Percentiles rank a stretch among this genome's conserved stretches.
phyloP scores from a whole-genome alignment of 2,329 filamentous ascomycete species.

The Calonectria pseudoturangicola region DNA sequence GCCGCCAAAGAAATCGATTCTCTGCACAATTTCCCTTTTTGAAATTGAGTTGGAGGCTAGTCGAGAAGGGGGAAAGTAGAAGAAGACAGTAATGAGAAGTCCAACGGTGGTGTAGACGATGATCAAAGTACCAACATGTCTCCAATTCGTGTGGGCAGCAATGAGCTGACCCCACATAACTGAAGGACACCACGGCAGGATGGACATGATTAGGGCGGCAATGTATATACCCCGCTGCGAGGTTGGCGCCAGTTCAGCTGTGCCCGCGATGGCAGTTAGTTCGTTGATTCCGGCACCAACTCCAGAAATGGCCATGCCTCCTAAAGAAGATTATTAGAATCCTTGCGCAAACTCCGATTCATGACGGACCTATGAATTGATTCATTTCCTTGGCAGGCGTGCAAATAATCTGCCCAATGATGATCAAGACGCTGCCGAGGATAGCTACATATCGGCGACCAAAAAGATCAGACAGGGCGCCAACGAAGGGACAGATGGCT shows the following conservation, averaged over 20 bases:
- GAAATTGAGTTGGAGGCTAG: neutral
- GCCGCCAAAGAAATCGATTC: slow-evolving; percentile 7
- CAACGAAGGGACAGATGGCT: slow-evolving; percentile 15
- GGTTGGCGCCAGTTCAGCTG: neutral
- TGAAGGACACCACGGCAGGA: slow-evolving; percentile 6
- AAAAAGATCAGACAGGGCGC: slow-evolving; percentile 3
- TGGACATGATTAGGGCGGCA: slow-evolving; percentile 5
- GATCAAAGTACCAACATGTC: neutral
- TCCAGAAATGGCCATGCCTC: slow-evolving; percentile 13
- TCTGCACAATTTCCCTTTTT: neutral
- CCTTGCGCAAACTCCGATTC: neutral
- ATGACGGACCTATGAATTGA: neutral
- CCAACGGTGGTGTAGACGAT: neutral
- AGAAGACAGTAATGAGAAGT: neutral
- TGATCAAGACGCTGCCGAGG: neutral
- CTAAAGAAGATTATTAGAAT: neutral
- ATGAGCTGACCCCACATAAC: slow-evolving; percentile 20
- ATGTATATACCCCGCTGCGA: slow-evolving; percentile 13
- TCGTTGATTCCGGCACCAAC: slow-evolving; percentile 8
- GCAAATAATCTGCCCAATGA: slow-evolving; percentile 9
- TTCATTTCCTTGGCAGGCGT: neutral
- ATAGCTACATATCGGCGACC: slow-evolving; percentile 14
- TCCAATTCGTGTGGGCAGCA: slow-evolving; percentile 9
- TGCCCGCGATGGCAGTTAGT: slow-evolving; percentile 8
- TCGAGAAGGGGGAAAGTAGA: neutral